Evolutionary conservation across 1,284 basidiomycete genomes (phyloP).

Genomic region (Fomitopsis pinicola): DNA sequence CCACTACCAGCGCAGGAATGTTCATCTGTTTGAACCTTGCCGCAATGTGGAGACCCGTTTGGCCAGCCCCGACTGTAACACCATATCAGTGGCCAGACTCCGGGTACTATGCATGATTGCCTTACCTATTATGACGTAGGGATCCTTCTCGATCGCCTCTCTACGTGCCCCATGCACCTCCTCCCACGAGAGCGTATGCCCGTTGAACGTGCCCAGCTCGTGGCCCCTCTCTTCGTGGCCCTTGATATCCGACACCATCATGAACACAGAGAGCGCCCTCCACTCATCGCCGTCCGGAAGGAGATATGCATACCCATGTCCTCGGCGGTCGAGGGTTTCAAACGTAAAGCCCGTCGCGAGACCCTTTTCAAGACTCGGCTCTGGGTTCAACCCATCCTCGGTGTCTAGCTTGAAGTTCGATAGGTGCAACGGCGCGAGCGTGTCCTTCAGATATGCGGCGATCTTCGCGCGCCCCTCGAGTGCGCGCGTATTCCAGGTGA

Average conservation of each 20-base stretch:
- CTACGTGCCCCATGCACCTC: slow-evolving; percentile 16
- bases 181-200: slow-evolving; percentile 17
- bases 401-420: slow-evolving; percentile 13
- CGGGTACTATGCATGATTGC: background rate
- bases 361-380: background rate
- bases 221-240: slow-evolving; percentile 26
- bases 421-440: slow-evolving; percentile 34
- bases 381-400: slow-evolving; percentile 1
- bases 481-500: slow-evolving; percentile 61
- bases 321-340: slow-evolving; percentile 32
- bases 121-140: slow-evolving; percentile 27
- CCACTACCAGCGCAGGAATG: slow-evolving; percentile 44
- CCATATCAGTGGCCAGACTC: background rate
- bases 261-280: slow-evolving; percentile 23
- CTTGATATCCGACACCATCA: slow-evolving; percentile 26
- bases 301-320: slow-evolving; percentile 35
- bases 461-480: slow-evolving; percentile 41
- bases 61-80: slow-evolving; percentile 45
- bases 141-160: slow-evolving; percentile 18
- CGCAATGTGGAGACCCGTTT: slow-evolving; percentile 47
- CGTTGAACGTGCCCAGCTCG: slow-evolving; percentile 14
- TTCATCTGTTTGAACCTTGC: slow-evolving; percentile 51
- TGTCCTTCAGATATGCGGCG: slow-evolving; percentile 36
- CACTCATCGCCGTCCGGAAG: slow-evolving; percentile 14
- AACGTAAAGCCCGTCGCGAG: slow-evolving; percentile 36